Base-by-base conservation (phyloP, 2,329 filamentous ascomycete genomes). In the Pseudogymnoascus sp. region DNA sequence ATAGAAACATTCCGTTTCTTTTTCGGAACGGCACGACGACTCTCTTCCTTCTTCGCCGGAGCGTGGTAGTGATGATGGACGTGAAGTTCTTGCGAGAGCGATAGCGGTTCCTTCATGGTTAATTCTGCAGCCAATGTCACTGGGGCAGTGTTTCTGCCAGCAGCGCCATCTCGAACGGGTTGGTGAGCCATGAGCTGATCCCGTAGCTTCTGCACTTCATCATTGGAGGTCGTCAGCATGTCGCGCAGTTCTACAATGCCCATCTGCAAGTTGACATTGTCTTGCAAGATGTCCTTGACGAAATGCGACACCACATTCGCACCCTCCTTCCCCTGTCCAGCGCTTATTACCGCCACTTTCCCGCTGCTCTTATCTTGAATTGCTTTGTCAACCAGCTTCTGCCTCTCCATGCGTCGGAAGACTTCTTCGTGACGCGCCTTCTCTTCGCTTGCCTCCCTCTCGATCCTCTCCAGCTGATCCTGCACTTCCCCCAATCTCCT, bases 11-110 rank as follows among this genome's bases (percentile, higher is more conserved):
- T 82, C 1, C 90, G 86, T 77, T 87, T 89, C 77, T 91, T 96
- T 76, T 86, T 90, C 7, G 83, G 79, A n/a, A 61, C 59, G 19
- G 31, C 33, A 3, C 37, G 33, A 65, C 86, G 86, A 68, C 74
- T 71, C 64, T 89, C 86, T 19, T 82, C 79, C 72, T 86, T 87
- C 62, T 82, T 77, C 66, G 70, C 73, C 1, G 86, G 78, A 10
- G 87, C 83, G 68, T 97, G 92, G 72, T 96, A 96, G 73, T 97
- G 93, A 70, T 97, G 93, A 71, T 97, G 93, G 53, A 97, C 90
- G 70, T 97, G 93, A 13, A 97, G 78, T 70, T 95, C 90, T 70
- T 90, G 88, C 0, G 88, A 87, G 2, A 82, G 65, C 37, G 72
- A 63, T 14, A 66, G 71, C 26, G 72, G 72, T 61, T 72, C 66